Evolutionary conservation across 768 basidiomycete genomes (phyloP).

Genomic region (Amanita brunnescens): DNA sequence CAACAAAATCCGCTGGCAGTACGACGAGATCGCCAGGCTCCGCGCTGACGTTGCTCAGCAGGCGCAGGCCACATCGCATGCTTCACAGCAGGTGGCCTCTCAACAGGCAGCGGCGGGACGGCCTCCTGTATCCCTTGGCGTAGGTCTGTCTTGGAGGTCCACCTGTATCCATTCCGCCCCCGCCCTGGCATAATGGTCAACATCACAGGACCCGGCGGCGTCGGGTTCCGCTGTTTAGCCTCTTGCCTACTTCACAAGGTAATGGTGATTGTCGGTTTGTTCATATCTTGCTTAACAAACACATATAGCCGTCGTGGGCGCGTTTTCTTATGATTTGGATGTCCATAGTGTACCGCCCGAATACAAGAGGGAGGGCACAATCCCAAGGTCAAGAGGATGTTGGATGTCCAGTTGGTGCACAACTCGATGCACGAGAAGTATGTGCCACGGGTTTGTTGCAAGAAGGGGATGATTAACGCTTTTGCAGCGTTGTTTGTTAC

Average conservation of each 20-base stretch:
- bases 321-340: slow-evolving; percentile 40
- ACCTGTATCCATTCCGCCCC: slow-evolving; percentile 6
- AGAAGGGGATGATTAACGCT: not conserved
- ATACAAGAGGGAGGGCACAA: slow-evolving; percentile 72
- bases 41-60: slow-evolving; percentile 38
- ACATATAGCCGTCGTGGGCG: slow-evolving; percentile 13
- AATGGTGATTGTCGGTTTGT: not conserved
- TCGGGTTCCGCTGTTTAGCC: not conserved
- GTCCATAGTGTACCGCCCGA: slow-evolving; percentile 37
- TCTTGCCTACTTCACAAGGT: slow-evolving; percentile 6
- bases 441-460: slow-evolving; percentile 11
- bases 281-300: slow-evolving; percentile 3
- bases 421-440: slow-evolving; percentile 89
- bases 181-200: slow-evolving; percentile 5
- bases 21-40: slow-evolving; percentile 72
- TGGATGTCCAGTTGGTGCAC: slow-evolving; percentile 78
- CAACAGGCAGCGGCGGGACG: slow-evolving; percentile 13
- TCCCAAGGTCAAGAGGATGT: slow-evolving; percentile 63
- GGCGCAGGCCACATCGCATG: slow-evolving; percentile 33
- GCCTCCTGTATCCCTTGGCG: not conserved
- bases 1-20: slow-evolving; percentile 74
- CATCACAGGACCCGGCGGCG: slow-evolving; percentile 6
- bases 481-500: slow-evolving; percentile 59
- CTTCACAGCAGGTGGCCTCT: slow-evolving; percentile 13
- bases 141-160: not conserved